A percentile compares a stretch with the other conserved stretches of the same genome.
These are phyloP conservation scores for Panellus pusillus DNA, from an alignment of 768 basidiomycete species.

Conservation along the genomic window DNA sequence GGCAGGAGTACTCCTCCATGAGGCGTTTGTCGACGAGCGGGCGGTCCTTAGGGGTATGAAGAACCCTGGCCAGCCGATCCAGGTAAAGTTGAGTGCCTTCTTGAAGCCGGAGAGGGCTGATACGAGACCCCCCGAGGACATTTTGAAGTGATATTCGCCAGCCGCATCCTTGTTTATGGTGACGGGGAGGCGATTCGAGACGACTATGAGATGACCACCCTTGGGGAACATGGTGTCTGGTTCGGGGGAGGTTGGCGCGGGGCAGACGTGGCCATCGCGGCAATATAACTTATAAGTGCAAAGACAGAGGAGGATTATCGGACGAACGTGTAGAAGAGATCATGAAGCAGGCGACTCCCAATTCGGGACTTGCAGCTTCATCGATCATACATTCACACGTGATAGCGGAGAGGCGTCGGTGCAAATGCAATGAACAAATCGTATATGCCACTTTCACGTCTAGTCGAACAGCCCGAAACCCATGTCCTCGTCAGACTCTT, in stretches of 20 bases:
- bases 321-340: constrained; percentile 25
- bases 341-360: too few relatives aligned
- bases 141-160: constrained; percentile 97
- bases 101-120: constrained; percentile 97
- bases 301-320: constrained; percentile 27
- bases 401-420: too few relatives aligned
- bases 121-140: constrained; percentile 98
- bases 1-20: constrained; percentile 93
- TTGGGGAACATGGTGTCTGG: constrained; percentile 45
- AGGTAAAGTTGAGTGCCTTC: constrained; percentile 96
- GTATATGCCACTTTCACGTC: not conserved
- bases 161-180: constrained; percentile 92
- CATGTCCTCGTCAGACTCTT: constrained; percentile 89
- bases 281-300: constrained; percentile 23
- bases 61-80: constrained; percentile 96
- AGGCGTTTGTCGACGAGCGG: constrained; percentile 87
- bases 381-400: not conserved
- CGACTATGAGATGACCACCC: constrained; percentile 83
- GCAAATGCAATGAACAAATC: too few relatives aligned
- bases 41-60: constrained; percentile 95
- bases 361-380: too few relatives aligned
- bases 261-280: constrained; percentile 29
- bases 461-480: constrained; percentile 97
- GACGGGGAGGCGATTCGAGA: constrained; percentile 92
- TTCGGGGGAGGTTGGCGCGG: constrained; percentile 29